Conservation (phyloP, 2,329 filamentous ascomycete species). For the Trichoderma koningiopsis region DNA sequence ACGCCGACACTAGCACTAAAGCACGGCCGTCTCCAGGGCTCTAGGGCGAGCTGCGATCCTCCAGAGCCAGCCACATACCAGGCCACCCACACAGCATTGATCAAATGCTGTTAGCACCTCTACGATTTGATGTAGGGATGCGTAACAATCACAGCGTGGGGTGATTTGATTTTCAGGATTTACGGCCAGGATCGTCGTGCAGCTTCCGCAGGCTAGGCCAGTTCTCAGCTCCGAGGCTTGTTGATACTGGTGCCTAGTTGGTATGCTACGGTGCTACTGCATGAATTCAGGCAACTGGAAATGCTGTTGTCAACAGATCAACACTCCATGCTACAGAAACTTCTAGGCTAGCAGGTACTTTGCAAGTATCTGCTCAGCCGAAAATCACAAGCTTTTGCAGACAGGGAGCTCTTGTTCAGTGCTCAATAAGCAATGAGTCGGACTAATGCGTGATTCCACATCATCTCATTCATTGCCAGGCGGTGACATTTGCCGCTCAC, state of each 20-base stretch:
- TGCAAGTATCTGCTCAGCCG: not conserved
- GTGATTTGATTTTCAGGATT: not conserved
- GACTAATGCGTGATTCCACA: conserved; percentile 11
- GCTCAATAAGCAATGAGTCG: not conserved
- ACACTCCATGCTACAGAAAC: not conserved
- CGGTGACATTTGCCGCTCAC: not conserved
- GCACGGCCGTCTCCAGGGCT: not conserved
- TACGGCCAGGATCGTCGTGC: not conserved
- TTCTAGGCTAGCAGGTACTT: not conserved
- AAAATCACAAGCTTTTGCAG: not conserved
- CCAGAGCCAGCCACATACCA: not conserved
- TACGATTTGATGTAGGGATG: not conserved
- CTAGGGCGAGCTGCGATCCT: not conserved
- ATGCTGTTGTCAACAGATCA: not conserved
- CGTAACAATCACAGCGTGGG: conserved; percentile 3
- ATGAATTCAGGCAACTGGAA: not conserved
- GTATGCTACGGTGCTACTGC: not conserved
- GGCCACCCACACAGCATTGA: not conserved
- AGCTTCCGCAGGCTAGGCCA: not conserved
- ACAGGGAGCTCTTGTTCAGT: not conserved
- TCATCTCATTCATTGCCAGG: not conserved
- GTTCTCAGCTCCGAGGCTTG: not conserved
- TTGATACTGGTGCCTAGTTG: not conserved
- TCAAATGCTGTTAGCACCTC: not conserved
- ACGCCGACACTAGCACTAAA: not conserved